Conservation (phyloP, 129 eudicot species). For the Flaveria ramosissima region DNA sequence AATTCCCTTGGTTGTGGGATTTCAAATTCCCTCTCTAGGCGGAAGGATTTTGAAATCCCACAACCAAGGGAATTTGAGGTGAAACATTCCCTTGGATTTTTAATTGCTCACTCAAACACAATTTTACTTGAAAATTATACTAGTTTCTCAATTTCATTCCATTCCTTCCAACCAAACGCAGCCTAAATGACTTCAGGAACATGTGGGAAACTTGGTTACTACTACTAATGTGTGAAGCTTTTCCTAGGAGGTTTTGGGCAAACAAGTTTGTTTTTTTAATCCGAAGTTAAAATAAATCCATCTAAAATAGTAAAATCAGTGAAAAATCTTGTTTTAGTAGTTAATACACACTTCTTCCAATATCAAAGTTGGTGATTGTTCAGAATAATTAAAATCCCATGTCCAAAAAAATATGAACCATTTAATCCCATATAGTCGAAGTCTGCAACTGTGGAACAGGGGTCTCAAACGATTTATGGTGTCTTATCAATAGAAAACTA, state of each 20-base stretch:
- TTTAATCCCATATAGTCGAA: not conserved
- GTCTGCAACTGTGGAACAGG: not conserved
- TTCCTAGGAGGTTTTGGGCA: not conserved
- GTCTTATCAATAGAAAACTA: not conserved
- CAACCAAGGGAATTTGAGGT: no score
- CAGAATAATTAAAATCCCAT: not conserved
- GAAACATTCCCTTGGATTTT: no score
- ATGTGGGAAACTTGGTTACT: no score
- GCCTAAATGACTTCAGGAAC: no score
- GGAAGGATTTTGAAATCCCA: no score
- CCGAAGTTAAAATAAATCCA: not conserved
- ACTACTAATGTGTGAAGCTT: no score
- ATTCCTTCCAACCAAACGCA: no score
- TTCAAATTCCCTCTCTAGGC: no score
- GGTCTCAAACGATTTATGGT: not conserved
- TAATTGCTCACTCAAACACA: no score
- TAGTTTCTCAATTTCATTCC: no score
- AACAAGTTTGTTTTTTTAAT: not conserved
- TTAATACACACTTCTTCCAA: not conserved
- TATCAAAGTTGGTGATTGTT: not conserved
- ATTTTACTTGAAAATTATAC: no score
- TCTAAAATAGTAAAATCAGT: not conserved
- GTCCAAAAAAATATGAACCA: not conserved
- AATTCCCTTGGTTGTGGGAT: no score
- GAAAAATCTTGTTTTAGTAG: not conserved